Base-by-base conservation (phyloP, 2,329 filamentous ascomycete genomes). In the Ophiostoma australiae region DNA sequence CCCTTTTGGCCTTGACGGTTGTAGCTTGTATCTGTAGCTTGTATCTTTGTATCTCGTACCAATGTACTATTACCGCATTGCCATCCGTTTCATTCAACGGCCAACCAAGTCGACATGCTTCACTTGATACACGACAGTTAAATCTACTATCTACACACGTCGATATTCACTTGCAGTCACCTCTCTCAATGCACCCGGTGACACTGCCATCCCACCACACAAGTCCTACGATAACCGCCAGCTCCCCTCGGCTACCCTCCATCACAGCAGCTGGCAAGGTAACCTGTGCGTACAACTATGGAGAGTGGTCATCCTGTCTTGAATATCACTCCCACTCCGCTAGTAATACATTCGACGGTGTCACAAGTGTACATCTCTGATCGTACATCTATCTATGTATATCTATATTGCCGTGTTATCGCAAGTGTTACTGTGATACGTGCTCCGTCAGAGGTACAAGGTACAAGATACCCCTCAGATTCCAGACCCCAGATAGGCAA, bases 191-290 rank as follows among this genome's bases (percentile, higher is more conserved):
- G 44, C 20, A 48, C 44, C 44, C 17, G 44, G 44, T 48, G 44
- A 48, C 44, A 48, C 44, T 48, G 20, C 3, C 44, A 48, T 48
- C 44, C 20, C 20, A 48, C 44, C 20, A 48, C 44, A 48, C 44
- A 58, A 27, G 52, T 58, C 52, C 52, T 58, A 58, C 52, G 10
- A 6, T 58, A 58, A 58, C 52, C 52, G 23, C 52, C 52, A 58
- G 52, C 52, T 58, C 52, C 52, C 52, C 52, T 58, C 52, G 52
- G n/a, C 52, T 58, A 31, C 52, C 52, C 52, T 58, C 52, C 52
- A 58, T 58, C 23, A 58, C 52, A 58, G 11, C 15, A 27, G 52
- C 52, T 58, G 52, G 52, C n/a, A 58, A 13, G 52, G 52, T 58
- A 58, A 27, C 52, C 52, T 58, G 8, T 8, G 52, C 52, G 23